A percentile compares a stretch with the other conserved stretches of the same genome.
phyloP scores from a whole-genome alignment of 1,139 yeast species.

The Chernovozyma aurita region DNA sequence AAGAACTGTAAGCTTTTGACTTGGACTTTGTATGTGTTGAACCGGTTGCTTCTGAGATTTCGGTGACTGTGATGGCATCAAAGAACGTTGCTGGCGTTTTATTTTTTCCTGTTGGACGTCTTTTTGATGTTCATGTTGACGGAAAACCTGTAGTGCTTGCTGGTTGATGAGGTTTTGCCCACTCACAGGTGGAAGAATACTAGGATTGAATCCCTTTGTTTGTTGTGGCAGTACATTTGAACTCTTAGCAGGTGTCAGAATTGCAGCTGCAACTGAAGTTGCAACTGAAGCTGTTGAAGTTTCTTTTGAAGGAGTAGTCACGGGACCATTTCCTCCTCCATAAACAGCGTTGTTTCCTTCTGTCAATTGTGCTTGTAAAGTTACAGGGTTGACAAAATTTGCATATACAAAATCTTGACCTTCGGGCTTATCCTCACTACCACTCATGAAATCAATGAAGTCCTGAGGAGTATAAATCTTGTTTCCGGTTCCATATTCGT shows the following conservation, averaged over 20 bases:
- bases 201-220: too few relatives aligned
- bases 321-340: not conserved
- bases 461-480: conserved; percentile 54
- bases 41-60: not conserved
- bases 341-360: not conserved
- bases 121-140: too few relatives aligned
- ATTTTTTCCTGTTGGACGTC: too few relatives aligned
- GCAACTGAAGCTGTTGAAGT: too few relatives aligned
- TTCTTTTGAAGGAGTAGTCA: not conserved
- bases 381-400: conserved; percentile 33
- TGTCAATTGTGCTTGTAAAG: conserved; percentile 13
- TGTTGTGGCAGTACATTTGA: too few relatives aligned
- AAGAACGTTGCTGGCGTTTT: too few relatives aligned
- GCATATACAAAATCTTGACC: conserved; percentile 24
- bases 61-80: not conserved
- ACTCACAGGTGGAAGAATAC: not conserved
- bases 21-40: not conserved
- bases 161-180: too few relatives aligned
- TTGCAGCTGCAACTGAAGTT: too few relatives aligned
- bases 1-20: not conserved
- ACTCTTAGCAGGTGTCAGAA: too few relatives aligned
- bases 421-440: conserved; percentile 22
- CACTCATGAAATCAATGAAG: conserved; percentile 38
- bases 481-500: conserved; percentile 62
- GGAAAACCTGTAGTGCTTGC: too few relatives aligned